Evolutionary conservation across 768 basidiomycete genomes (phyloP), one percentile per base, ranked within the genome.

Genomic region (Macrolepiota dolichaula): DNA sequence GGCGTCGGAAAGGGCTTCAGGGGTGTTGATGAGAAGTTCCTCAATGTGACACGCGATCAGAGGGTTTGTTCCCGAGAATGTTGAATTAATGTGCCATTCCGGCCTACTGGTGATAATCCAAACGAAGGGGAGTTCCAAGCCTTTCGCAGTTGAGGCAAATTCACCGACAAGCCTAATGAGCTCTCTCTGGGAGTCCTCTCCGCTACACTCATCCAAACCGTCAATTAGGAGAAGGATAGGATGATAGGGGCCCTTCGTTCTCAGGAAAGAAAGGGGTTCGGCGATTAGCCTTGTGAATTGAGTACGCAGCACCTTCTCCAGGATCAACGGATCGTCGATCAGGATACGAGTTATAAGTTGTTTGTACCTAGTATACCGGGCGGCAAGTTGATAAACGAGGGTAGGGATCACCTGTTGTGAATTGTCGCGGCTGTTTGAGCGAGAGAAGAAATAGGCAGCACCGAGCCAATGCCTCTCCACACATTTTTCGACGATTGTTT

Each of bases 161-260:
- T 37, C 52, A 19, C 36, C 52, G 15, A 54, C 38, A 2, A 59
- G 13, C 3, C 40, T 36, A 12, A 60, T 37, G 5, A 60, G n/a
- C 3, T 54, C 51, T 6, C 51, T 29, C 40, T 57, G 59, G 13
- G 38, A 22, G 1, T 51, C 24, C 4, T 25, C 32, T 3, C 54
- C 55, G 0, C 52, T n/a, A 40, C 63, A 63, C 38, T 63, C 63
- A 35, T 63, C 63, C 3, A 63, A 36, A 2, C 58, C 63, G 36
- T 63, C 63, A 6, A 63, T 19, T 1, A 63, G 19, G 13, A 63
- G 36, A 2, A 61, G 22, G 7, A 52, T 29, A 11, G 63, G 54
- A 2, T 22, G 9, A 12, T 5, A 5, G 3, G 17, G n/a, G 25
- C 19, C 38, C 17, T 32, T 29, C 3, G 6, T 22, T 19, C 24